phyloP scores from a whole-genome alignment of 2,329 filamentous ascomycete species.

The Claviceps humidiphila region DNA sequence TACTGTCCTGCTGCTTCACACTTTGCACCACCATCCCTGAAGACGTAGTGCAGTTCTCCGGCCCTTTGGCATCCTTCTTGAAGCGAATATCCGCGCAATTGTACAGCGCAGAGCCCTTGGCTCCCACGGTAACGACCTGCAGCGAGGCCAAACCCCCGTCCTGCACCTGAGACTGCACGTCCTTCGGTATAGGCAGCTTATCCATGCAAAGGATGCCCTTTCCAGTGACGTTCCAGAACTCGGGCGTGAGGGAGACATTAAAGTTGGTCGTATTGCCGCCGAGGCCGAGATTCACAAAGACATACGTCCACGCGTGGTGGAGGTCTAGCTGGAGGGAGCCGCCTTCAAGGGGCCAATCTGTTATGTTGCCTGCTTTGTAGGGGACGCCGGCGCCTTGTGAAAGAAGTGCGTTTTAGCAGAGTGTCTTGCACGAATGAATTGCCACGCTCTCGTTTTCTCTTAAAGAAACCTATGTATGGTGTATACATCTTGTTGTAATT shows the following conservation, averaged over 20 bases:
- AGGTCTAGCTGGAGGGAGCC: constrained; percentile 34
- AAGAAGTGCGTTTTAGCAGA: not conserved
- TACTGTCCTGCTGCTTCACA: constrained; percentile 18
- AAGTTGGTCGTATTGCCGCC: constrained; percentile 44
- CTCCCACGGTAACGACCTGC: constrained; percentile 54
- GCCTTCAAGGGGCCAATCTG: constrained; percentile 39
- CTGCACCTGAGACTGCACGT: constrained; percentile 20
- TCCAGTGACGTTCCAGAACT: constrained; percentile 45
- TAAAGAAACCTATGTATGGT: not conserved
- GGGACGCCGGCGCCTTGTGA: constrained; percentile 33
- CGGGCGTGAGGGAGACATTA: constrained; percentile 52
- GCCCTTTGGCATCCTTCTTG: constrained; percentile 33
- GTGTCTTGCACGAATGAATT: not conserved
- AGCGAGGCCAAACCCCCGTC: constrained; percentile 53
- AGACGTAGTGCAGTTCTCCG: constrained; percentile 20
- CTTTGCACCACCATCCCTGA: constrained; percentile 29
- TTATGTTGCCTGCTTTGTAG: constrained; percentile 29
- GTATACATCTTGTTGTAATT: not conserved
- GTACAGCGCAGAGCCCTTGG: constrained; percentile 49
- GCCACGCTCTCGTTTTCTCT: not conserved
- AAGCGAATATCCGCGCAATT: constrained; percentile 67
- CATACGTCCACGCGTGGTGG: constrained; percentile 38
- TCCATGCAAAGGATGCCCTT: constrained; percentile 55
- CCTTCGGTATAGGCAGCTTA: constrained; percentile 40
- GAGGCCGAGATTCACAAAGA: constrained; percentile 40